Conservation (phyloP, 106 monocot species). For the Dactylorhiza incarnata region DNA sequence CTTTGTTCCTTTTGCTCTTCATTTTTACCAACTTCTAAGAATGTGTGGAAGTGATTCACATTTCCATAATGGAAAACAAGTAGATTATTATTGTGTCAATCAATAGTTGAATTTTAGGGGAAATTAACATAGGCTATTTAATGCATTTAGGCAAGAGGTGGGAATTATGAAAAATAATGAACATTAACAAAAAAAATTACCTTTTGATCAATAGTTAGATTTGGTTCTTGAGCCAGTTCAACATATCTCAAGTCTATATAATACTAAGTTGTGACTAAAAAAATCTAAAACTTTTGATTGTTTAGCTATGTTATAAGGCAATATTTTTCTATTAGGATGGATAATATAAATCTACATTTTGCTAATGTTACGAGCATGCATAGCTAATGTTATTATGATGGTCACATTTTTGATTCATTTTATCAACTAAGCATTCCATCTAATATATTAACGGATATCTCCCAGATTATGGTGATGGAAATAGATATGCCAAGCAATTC, state of each 20-base stretch:
- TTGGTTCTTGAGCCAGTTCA: neutral
- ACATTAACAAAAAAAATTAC: too few species aligned
- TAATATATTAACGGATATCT: constrained; percentile 3
- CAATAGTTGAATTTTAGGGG: neutral
- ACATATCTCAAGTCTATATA: neutral
- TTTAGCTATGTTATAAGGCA: neutral
- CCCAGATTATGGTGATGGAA: constrained; percentile 46
- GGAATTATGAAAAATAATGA: neutral
- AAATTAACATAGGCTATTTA: neutral
- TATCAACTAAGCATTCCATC: neutral
- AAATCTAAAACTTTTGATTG: neutral
- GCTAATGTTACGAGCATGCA: neutral
- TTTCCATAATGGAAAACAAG: neutral
- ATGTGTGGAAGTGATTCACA: neutral
- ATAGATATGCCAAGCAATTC: constrained; percentile 75
- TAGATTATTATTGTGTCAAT: neutral
- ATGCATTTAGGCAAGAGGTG: neutral
- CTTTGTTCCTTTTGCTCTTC: too few species aligned
- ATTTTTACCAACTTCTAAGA: too few species aligned
- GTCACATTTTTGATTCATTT: neutral
- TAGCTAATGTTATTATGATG: neutral
- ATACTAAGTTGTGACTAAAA: neutral
- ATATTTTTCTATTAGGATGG: neutral
- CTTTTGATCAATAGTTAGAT: too few species aligned
- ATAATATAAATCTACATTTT: too few species aligned